phyloP scores from a whole-genome alignment of 2,329 filamentous ascomycete species.

The Colletotrichum sp. region DNA sequence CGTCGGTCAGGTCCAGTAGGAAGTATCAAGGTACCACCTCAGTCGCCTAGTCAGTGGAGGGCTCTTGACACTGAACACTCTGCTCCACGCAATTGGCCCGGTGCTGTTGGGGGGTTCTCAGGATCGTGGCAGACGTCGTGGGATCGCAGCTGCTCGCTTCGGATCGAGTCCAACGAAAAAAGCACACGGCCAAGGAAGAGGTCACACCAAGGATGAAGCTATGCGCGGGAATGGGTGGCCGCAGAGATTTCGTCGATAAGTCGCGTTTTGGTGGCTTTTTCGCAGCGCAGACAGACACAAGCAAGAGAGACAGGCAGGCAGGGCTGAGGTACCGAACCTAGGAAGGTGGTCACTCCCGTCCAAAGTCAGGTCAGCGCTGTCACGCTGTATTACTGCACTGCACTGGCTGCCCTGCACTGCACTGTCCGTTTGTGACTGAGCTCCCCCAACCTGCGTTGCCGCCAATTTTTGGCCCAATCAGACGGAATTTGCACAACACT shows the following conservation, averaged over 20 bases:
- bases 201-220: not conserved
- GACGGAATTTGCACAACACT: not conserved
- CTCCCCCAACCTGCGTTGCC: slow-evolving; percentile 2
- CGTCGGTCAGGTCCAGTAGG: not conserved
- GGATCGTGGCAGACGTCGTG: not conserved
- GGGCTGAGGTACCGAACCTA: not conserved
- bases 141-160: not conserved
- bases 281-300: not conserved
- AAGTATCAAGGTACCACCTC: not conserved
- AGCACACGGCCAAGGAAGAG: not conserved
- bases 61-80: not conserved
- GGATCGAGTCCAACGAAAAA: not conserved
- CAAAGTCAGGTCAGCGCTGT: not conserved
- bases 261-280: slow-evolving; percentile 9
- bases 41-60: not conserved
- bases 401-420: not conserved
- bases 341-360: not conserved
- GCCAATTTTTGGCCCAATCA: slow-evolving; percentile 14
- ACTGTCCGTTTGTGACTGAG: not conserved
- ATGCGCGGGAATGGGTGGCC: not conserved
- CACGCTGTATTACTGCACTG: not conserved
- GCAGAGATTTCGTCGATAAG: slow-evolving; percentile 2
- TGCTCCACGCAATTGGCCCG: slow-evolving; percentile 3
- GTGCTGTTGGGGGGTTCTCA: not conserved
- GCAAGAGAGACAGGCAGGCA: not conserved